Evolutionary conservation across 768 basidiomycete species (phyloP).

Genomic region (Coprinopsis marcescibilis): DNA sequence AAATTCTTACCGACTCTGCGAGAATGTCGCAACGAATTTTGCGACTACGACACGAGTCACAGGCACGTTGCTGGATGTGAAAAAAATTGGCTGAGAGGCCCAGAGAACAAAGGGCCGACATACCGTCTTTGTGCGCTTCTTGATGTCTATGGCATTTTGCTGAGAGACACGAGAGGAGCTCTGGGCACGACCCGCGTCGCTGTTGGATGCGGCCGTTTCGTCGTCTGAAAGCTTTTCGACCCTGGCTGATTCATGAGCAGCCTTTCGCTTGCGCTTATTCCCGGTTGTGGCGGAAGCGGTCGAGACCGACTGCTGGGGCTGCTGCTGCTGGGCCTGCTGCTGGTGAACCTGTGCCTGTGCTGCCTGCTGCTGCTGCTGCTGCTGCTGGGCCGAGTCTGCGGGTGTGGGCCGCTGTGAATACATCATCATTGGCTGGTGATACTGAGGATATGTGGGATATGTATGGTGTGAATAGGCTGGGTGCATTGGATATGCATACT

Average conservation of each 20-base stretch:
- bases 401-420: slow-evolving; percentile 42
- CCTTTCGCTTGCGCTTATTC: slow-evolving; percentile 63
- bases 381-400: slow-evolving; percentile 12
- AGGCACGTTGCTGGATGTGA: slow-evolving; percentile 57
- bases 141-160: slow-evolving; percentile 43
- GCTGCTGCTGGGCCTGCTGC: slow-evolving; percentile 12
- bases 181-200: slow-evolving; percentile 34
- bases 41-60: slow-evolving; percentile 84
- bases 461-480: slow-evolving; percentile 46
- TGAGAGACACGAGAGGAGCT: slow-evolving; percentile 19
- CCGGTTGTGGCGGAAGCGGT: slow-evolving; percentile 28
- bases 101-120: slow-evolving; percentile 8
- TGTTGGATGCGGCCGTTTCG: slow-evolving; percentile 46
- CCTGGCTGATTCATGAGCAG: slow-evolving; percentile 26
- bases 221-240: slow-evolving; percentile 57
- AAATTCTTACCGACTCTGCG: slow-evolving; percentile 42
- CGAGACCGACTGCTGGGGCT: slow-evolving; percentile 28
- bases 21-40: slow-evolving; percentile 96
- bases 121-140: slow-evolving; percentile 90
- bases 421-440: slow-evolving; percentile 68
- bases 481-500: slow-evolving; percentile 55
- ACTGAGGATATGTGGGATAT: slow-evolving; percentile 62
- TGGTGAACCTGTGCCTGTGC: too few relatives aligned
- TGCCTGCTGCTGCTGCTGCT: slow-evolving; percentile 20
- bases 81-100: slow-evolving; percentile 10